Evolutionary conservation across 306 rosid genomes (phyloP), one percentile per base, ranked within the genome.

Genomic region (Rosa persica): DNA sequence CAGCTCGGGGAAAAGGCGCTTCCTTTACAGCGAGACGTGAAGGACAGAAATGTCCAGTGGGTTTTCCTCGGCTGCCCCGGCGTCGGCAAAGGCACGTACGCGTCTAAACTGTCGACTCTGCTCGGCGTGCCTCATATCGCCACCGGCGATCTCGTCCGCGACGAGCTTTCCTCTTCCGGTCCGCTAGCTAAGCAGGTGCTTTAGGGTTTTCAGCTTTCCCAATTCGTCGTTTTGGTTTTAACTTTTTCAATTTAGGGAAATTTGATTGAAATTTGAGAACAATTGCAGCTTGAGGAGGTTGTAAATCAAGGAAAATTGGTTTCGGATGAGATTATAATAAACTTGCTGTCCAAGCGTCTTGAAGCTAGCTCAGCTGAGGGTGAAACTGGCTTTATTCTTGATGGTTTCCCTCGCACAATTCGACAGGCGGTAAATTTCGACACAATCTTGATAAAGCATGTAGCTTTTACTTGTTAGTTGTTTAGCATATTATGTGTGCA

Each of bases 71-170:
- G 89, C 20, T 87, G 87, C 64, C 89, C 89, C n/a, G 89, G 89
- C 16, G 89, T 87, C 73, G 89, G 89, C 4, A 86, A 86, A 74
- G 89, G 89, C 3, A 86, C 89, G 39, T 86, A 86, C 67, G 89
- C 89, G 19, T 86, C 89, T 19, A 83, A 85, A 6, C 87, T 86
- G 6, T 86, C 86, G 5, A 62, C 34, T 52, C 79, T 86, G 48
- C 84, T 86, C 22, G 89, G 87, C 58, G 89, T 83, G 57, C 89
- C 87, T 57, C 89, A 86, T 61, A 86, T 86, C 72, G 86, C 89
- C 78, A 86, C 89, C 43, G 87, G 89, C 51, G 87, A 86, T 81
- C 89, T 86, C 70, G 86, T 86, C 73, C 89, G 89, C 60, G 87
- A 86, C 58, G 89, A 86, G 87, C 89, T 86, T 49, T 22, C 86